These are phyloP conservation scores for Microbotryomycetes sp. DNA, from an alignment of 1,284 basidiomycete genomes.

Conservation along the genomic window DNA sequence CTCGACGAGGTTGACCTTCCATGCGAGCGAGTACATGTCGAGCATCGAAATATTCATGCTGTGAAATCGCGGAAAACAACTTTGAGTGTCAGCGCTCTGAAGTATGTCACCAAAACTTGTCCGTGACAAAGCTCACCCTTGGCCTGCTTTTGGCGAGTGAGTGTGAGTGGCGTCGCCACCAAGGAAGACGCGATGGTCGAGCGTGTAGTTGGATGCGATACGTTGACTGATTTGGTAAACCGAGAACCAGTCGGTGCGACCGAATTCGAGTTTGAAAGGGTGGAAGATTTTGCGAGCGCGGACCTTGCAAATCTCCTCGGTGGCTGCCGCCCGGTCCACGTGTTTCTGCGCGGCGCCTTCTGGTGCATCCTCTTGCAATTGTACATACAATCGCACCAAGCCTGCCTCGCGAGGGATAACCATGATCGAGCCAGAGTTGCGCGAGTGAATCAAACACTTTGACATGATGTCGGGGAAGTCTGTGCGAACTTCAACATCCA, in stretches of 20 bases:
- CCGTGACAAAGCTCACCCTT: constrained; percentile 29
- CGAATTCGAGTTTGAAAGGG: constrained; percentile 44
- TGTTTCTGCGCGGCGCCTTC: constrained; percentile 27
- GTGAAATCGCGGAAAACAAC: neutral
- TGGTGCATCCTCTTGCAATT: constrained; percentile 33
- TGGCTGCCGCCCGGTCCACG: constrained; percentile 39
- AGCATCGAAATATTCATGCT: constrained; percentile 46
- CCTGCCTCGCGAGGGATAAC: constrained; percentile 39
- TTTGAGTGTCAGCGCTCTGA: too few relatives aligned
- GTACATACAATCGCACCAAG: constrained; percentile 40
- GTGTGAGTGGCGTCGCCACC: constrained; percentile 46
- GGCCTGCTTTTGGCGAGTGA: constrained; percentile 44
- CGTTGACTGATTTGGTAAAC: constrained; percentile 42
- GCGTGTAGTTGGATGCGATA: constrained; percentile 37
- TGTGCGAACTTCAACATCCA: constrained; percentile 30
- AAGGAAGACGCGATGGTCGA: constrained; percentile 42
- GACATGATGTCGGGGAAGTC: constrained; percentile 37
- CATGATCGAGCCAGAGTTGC: constrained; percentile 39
- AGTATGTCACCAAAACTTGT: neutral
- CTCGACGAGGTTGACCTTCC: constrained; percentile 46
- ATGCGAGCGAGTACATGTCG: constrained; percentile 44
- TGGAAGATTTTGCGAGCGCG: constrained; percentile 45
- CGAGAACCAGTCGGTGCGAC: constrained; percentile 44
- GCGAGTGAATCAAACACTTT: constrained; percentile 39
- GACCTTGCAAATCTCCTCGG: constrained; percentile 42